A percentile compares a stretch with the other conserved stretches of the same genome.
These are phyloP conservation scores for Gamarada debralockiae DNA, from an alignment of 495 filamentous ascomycete genomes.

Conservation along the genomic window DNA sequence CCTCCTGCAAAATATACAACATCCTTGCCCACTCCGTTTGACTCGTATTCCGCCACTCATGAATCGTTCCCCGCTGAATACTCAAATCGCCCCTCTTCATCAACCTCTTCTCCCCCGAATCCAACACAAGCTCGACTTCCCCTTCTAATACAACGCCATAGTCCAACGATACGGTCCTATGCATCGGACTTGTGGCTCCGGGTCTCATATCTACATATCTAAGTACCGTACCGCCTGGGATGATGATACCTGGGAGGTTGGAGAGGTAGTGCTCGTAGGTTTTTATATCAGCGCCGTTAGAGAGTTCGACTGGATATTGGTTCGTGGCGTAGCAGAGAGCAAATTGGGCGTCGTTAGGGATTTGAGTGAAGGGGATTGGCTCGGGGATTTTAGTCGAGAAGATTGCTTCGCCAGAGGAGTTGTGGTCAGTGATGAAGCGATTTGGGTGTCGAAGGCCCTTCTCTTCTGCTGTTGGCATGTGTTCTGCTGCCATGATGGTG, in stretches of 20 bases:
- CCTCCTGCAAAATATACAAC: slow-evolving; percentile 50
- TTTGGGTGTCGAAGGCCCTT: slow-evolving; percentile 13
- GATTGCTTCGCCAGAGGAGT: slow-evolving; percentile 31
- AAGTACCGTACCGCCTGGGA: neutral
- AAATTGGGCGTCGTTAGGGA: slow-evolving; percentile 26
- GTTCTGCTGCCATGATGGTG: too few relatives aligned
- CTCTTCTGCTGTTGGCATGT: too few relatives aligned
- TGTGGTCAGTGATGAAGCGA: slow-evolving; percentile 38
- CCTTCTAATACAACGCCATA: slow-evolving; percentile 77
- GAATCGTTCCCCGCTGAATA: slow-evolving; percentile 30
- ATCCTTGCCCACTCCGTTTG: slow-evolving; percentile 51
- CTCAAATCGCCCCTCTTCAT: slow-evolving; percentile 51
- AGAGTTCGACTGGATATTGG: slow-evolving; percentile 49
- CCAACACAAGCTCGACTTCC: slow-evolving; percentile 56
- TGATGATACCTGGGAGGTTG: neutral
- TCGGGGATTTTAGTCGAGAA: slow-evolving; percentile 23
- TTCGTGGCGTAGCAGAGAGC: slow-evolving; percentile 50
- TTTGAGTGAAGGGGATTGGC: slow-evolving; percentile 11
- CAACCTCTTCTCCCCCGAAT: slow-evolving; percentile 50
- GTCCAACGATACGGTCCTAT: slow-evolving; percentile 70
- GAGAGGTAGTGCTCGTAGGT: slow-evolving; percentile 20
- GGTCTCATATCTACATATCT: neutral
- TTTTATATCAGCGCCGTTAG: slow-evolving; percentile 46
- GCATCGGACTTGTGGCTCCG: slow-evolving; percentile 39
- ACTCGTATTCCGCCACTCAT: slow-evolving; percentile 57